Percentiles rank a stretch among this genome's conserved stretches.
phyloP scores from a whole-genome alignment of 2,329 filamentous ascomycete genomes.

The Penicillium vulpinum region DNA sequence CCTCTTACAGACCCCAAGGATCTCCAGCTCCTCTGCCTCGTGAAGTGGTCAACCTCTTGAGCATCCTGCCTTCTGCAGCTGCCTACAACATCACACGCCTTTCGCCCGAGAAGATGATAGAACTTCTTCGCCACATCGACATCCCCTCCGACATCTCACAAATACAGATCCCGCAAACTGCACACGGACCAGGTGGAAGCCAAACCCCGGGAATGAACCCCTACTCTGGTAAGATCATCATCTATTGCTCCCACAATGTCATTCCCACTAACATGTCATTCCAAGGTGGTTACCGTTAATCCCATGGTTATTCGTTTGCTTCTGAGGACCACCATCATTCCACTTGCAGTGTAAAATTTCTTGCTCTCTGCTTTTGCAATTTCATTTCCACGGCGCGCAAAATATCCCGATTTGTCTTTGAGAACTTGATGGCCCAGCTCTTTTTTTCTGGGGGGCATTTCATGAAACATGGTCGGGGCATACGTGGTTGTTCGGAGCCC shows the following conservation, averaged over 20 bases:
- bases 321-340: not conserved
- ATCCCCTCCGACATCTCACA: slow-evolving; percentile 58
- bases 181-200: slow-evolving; percentile 28
- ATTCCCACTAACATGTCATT: not conserved
- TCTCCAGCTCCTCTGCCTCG: slow-evolving; percentile 70
- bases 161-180: slow-evolving; percentile 37
- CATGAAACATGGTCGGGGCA: slow-evolving; percentile 6
- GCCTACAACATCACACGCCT: slow-evolving; percentile 72
- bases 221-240: slow-evolving; percentile 35
- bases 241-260: not conserved
- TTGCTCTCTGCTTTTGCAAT: slow-evolving; percentile 6
- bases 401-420: slow-evolving; percentile 17
- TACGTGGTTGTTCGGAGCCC: not conserved
- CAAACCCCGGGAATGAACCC: slow-evolving; percentile 29
- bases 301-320: not conserved
- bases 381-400: slow-evolving; percentile 16
- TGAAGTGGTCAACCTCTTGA: slow-evolving; percentile 62
- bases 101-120: slow-evolving; percentile 69
- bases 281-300: slow-evolving; percentile 24
- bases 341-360: slow-evolving; percentile 13
- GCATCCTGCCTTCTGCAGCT: slow-evolving; percentile 71
- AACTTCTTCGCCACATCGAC: slow-evolving; percentile 67
- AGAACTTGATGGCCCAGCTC: slow-evolving; percentile 6
- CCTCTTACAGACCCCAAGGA: slow-evolving; percentile 53
- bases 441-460: slow-evolving; percentile 1